A percentile compares a stretch with the other conserved stretches of the same genome.
Conservation (phyloP, 176 grass and related monocot species). For the Zoysia japonica region DNA sequence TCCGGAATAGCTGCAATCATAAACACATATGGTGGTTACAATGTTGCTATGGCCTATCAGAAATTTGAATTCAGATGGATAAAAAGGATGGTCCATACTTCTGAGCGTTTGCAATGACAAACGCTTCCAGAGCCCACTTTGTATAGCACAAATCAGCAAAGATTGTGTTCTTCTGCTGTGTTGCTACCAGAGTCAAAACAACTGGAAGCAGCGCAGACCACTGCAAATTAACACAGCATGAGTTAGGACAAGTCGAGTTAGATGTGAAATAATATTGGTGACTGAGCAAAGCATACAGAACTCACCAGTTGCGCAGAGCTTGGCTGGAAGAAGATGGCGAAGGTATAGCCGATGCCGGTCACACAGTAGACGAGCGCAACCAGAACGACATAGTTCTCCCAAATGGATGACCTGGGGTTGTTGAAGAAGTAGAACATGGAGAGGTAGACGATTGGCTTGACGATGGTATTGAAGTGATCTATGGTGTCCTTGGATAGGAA, state of each 20-base stretch:
- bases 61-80: not conserved
- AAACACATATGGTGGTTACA: not conserved
- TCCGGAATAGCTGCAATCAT: constrained; percentile 55
- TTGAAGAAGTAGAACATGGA: constrained; percentile 95
- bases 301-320: constrained; percentile 68
- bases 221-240: constrained; percentile 31
- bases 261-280: not conserved
- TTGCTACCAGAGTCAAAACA: constrained; percentile 68
- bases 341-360: constrained; percentile 71
- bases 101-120: constrained; percentile 68
- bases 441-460: constrained; percentile 79
- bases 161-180: constrained; percentile 64
- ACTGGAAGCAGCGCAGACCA: constrained; percentile 76
- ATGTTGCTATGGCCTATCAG: not conserved
- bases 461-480: constrained; percentile 74
- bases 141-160: constrained; percentile 67
- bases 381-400: constrained; percentile 63
- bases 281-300: not conserved
- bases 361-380: constrained; percentile 66
- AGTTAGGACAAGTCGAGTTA: not conserved
- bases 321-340: constrained; percentile 83
- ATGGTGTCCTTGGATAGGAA: constrained; percentile 72
- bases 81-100: constrained; percentile 27
- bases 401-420: constrained; percentile 74
- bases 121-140: constrained; percentile 76